phyloP scores from a whole-genome alignment of 2,329 filamentous ascomycete genomes.

The Aspergillus udagawae region DNA sequence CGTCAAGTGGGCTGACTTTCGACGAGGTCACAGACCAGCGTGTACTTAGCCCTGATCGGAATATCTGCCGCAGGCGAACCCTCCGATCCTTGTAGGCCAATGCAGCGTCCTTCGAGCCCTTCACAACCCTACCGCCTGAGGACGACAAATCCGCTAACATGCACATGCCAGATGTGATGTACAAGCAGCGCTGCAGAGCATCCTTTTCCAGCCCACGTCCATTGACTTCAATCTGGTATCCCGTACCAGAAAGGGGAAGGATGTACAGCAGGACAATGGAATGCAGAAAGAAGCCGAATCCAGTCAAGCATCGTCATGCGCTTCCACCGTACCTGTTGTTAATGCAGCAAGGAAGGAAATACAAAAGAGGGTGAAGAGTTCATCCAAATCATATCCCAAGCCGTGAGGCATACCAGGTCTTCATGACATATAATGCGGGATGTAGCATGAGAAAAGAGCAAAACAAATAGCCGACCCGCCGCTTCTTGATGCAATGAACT shows the following conservation, averaged over 20 bases:
- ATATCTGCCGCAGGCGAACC: slow-evolving; percentile 26
- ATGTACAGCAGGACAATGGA: slow-evolving; percentile 24
- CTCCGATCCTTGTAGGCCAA: slow-evolving; percentile 5
- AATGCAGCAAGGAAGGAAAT: slow-evolving; percentile 30
- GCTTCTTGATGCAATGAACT: slow-evolving; percentile 42
- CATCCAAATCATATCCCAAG: slow-evolving; percentile 44
- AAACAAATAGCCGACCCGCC: slow-evolving; percentile 46
- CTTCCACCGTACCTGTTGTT: neutral
- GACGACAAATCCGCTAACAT: slow-evolving; percentile 16
- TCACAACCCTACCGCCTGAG: slow-evolving; percentile 7
- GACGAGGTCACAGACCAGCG: slow-evolving; percentile 33
- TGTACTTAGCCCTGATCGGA: slow-evolving; percentile 25
- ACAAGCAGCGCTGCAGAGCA: slow-evolving; percentile 17
- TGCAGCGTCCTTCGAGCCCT: neutral
- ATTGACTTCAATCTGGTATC: slow-evolving; percentile 36
- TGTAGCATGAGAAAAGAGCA: slow-evolving; percentile 32
- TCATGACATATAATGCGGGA: slow-evolving; percentile 44
- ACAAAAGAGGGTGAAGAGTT: slow-evolving; percentile 29
- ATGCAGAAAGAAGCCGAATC: slow-evolving; percentile 18
- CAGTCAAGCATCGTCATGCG: slow-evolving; percentile 11
- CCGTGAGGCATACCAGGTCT: slow-evolving; percentile 49
- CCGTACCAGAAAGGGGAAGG: slow-evolving; percentile 35
- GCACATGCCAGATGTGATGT: slow-evolving; percentile 36
- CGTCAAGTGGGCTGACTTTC: neutral
- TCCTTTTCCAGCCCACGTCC: slow-evolving; percentile 10